A percentile compares a stretch with the other conserved stretches of the same genome.
Evolutionary conservation across 495 filamentous ascomycete genomes (phyloP).

Genomic region (Xylaria palmicola): DNA sequence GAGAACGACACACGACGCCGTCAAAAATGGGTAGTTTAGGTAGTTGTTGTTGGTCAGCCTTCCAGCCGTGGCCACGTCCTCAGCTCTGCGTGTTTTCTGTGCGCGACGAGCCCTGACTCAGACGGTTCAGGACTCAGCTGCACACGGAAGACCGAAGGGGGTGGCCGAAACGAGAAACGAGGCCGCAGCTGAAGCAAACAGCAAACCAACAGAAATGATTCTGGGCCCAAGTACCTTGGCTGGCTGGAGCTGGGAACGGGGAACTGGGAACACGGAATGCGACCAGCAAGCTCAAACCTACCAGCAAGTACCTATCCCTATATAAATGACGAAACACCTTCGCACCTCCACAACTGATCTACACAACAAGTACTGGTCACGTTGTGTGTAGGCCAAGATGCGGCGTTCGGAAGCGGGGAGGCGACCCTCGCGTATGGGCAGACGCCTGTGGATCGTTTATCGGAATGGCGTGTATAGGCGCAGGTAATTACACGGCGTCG

Average conservation of each 20-base stretch:
- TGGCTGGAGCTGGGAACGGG: slow-evolving; percentile 3
- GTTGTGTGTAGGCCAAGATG: neutral
- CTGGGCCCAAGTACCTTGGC: neutral
- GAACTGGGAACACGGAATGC: slow-evolving; percentile 1
- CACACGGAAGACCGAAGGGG: neutral
- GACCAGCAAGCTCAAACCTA: neutral
- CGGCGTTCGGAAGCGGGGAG: neutral
- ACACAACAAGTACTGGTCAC: neutral
- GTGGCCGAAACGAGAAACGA: neutral
- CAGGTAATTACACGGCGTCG: too few species aligned
- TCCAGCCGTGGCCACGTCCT: neutral
- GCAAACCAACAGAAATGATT: neutral
- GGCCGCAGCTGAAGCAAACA: slow-evolving; percentile 6
- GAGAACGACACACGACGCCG: slow-evolving; percentile 8
- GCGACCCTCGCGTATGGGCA: neutral
- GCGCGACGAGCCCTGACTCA: neutral
- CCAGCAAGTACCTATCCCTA: too few species aligned
- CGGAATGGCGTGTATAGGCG: too few species aligned
- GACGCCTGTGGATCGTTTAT: too few species aligned
- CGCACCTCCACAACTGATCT: neutral
- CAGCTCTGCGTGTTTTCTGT: neutral
- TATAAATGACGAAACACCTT: neutral
- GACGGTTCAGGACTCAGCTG: neutral
- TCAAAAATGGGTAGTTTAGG: neutral
- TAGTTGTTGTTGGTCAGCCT: neutral